phyloP scores from a whole-genome alignment of 371 early-diverging fungal genomes.

The Coemansia sp. region DNA sequence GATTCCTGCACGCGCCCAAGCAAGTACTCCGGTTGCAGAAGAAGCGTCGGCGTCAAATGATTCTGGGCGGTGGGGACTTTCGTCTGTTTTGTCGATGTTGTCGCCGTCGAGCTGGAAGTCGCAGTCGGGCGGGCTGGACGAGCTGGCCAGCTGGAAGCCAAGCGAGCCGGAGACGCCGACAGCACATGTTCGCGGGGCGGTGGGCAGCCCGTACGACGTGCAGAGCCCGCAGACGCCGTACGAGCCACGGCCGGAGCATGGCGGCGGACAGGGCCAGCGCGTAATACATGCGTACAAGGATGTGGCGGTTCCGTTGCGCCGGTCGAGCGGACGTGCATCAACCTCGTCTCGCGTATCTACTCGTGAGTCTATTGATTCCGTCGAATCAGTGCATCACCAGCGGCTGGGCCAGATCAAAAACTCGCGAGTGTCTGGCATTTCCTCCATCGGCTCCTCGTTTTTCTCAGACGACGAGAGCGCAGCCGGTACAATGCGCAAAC shows the following conservation, averaged over 20 bases:
- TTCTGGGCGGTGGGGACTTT: conserved; percentile 29
- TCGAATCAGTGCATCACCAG: conserved; percentile 11
- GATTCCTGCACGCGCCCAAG: conserved; percentile 4
- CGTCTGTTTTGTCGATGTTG: conserved; percentile 40
- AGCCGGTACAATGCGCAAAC: conserved; percentile 10
- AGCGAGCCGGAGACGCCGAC: conserved; percentile 25
- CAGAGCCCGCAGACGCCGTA: conserved; percentile 49
- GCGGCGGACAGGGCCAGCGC: conserved; percentile 17
- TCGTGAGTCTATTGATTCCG: conserved; percentile 1
- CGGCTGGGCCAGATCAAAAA: conserved; percentile 10
- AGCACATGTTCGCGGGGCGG: background rate
- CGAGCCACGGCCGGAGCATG: conserved; percentile 47
- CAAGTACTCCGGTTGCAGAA: conserved; percentile 2
- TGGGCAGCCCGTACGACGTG: conserved; percentile 38
- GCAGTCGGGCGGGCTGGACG: conserved; percentile 6
- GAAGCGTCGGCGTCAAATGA: conserved; percentile 9
- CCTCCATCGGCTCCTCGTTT: conserved; percentile 46
- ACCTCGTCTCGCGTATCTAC: conserved; percentile 7
- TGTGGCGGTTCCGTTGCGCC: conserved; percentile 42
- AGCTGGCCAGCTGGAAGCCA: background rate
- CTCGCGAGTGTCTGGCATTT: conserved; percentile 40
- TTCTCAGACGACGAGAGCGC: conserved; percentile 43
- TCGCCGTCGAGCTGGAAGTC: conserved; percentile 50
- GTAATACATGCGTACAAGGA: conserved; percentile 45
- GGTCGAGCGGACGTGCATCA: conserved; percentile 17